These are phyloP conservation scores for Wickerhamiella australiensis DNA, from an alignment of 805 yeast species.

Conservation along the genomic window DNA sequence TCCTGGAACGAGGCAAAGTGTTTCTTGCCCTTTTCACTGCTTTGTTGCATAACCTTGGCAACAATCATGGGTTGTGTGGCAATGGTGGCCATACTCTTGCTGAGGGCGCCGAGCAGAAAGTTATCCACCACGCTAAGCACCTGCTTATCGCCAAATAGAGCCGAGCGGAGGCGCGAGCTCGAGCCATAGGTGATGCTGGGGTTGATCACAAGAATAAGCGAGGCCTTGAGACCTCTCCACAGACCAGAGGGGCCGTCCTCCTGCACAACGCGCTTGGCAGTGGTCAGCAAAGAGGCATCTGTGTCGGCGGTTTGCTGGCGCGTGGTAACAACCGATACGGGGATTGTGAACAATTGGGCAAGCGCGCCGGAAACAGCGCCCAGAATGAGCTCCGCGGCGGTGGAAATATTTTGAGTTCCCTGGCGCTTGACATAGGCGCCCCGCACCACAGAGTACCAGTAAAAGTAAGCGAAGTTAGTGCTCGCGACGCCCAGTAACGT, in stretches of 20 bases:
- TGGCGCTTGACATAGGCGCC: slow-evolving; percentile 38
- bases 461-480: slow-evolving; percentile 72
- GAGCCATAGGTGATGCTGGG: slow-evolving; percentile 83
- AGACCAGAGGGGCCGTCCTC: slow-evolving; percentile 60
- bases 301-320: slow-evolving; percentile 34
- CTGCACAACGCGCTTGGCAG: slow-evolving; percentile 40
- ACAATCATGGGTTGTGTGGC: slow-evolving; percentile 77
- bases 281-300: slow-evolving; percentile 29
- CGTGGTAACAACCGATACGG: slow-evolving; percentile 64
- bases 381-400: slow-evolving; percentile 54
- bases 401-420: slow-evolving; percentile 31
- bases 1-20: slow-evolving; percentile 47
- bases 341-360: slow-evolving; percentile 68
- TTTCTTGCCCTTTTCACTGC: slow-evolving; percentile 25
- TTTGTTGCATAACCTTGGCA: slow-evolving; percentile 71
- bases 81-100: slow-evolving; percentile 69
- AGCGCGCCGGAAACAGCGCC: slow-evolving; percentile 77
- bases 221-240: slow-evolving; percentile 77
- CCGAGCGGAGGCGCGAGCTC: slow-evolving; percentile 51
- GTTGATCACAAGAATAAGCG: slow-evolving; percentile 62
- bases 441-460: slow-evolving; percentile 71
- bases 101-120: slow-evolving; percentile 62
- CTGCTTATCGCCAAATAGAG: slow-evolving; percentile 33
- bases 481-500: slow-evolving; percentile 60
- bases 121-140: slow-evolving; percentile 49